phyloP scores from a whole-genome alignment of 148 eudicot species.

The Persicaria tinctoria region DNA sequence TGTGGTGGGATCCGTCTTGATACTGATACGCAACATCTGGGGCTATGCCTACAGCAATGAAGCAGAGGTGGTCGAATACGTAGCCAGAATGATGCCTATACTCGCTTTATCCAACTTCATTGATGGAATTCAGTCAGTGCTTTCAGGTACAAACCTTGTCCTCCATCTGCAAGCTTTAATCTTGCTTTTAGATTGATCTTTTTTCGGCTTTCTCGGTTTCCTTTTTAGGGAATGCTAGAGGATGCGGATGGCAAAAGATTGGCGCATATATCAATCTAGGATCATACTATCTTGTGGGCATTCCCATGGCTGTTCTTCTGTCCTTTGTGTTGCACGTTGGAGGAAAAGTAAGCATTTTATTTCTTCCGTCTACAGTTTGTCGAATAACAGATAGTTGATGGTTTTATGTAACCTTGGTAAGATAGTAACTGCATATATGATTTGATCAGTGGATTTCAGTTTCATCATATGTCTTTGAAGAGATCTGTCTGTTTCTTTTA shows the following conservation, averaged over 20 bases:
- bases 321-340: slow-evolving; percentile 26
- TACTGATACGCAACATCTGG: slow-evolving; percentile 46
- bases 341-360: slow-evolving; percentile 14
- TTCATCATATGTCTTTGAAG: too few species aligned
- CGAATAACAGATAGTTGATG: background rate
- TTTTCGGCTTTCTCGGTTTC: background rate
- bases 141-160: slow-evolving; percentile 33
- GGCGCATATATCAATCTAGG: slow-evolving; percentile 77
- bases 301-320: slow-evolving; percentile 40
- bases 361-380: background rate
- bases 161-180: background rate
- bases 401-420: too few species aligned
- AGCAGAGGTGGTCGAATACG: slow-evolving; percentile 40
- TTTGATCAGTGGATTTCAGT: too few species aligned
- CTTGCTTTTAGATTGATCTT: background rate
- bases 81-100: slow-evolving; percentile 37
- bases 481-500: background rate
- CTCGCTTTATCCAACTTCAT: slow-evolving; percentile 22
- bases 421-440: background rate
- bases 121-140: slow-evolving; percentile 47
- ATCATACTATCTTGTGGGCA: slow-evolving; percentile 67
- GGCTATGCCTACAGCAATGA: slow-evolving; percentile 54
- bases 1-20: slow-evolving; percentile 19
- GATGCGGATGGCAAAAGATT: slow-evolving; percentile 69
- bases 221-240: slow-evolving; percentile 52